Evolutionary conservation across 2,329 filamentous ascomycete genomes (phyloP).

Genomic region (Aspergillus sp.): DNA sequence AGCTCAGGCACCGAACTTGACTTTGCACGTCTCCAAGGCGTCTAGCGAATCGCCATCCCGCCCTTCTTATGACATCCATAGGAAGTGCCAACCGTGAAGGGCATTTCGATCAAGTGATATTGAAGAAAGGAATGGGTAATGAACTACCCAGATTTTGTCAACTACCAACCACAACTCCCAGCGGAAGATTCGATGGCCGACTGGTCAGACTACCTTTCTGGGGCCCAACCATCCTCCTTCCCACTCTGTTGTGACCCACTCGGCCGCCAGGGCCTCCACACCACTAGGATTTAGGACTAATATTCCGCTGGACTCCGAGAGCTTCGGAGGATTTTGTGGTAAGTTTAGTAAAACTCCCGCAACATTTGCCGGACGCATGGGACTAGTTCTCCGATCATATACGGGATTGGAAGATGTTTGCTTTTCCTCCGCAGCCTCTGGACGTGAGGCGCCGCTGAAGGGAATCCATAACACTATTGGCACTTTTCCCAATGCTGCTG

Average conservation of each 20-base stretch:
- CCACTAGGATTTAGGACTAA: not conserved
- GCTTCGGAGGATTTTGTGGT: slow-evolving; percentile 8
- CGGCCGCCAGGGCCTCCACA: slow-evolving; percentile 1
- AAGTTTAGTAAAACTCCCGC: slow-evolving; percentile 21
- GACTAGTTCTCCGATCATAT: slow-evolving; percentile 36
- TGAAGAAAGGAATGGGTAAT: not conserved
- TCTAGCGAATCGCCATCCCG: slow-evolving; percentile 32
- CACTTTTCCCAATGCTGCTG: slow-evolving; percentile 21
- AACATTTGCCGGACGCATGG: slow-evolving; percentile 41
- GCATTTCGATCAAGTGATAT: slow-evolving; percentile 17
- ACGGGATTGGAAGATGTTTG: slow-evolving; percentile 38
- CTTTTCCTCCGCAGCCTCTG: slow-evolving; percentile 44
- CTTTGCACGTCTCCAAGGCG: slow-evolving; percentile 1
- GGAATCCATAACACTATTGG: slow-evolving; percentile 39
- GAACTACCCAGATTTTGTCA: slow-evolving; percentile 1
- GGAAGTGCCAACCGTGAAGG: slow-evolving; percentile 27
- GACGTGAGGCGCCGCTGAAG: slow-evolving; percentile 37
- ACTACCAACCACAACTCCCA: not conserved
- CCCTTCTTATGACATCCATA: slow-evolving; percentile 32
- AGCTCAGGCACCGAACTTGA: not conserved
- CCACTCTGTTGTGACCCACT: not conserved
- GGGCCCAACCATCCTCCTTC: slow-evolving; percentile 7
- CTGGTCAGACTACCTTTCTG: slow-evolving; percentile 6
- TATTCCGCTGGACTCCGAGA: slow-evolving; percentile 26
- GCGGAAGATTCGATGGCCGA: not conserved